A percentile compares a stretch with the other conserved stretches of the same genome.
Evolutionary conservation across 495 filamentous ascomycete genomes (phyloP).

Genomic region (Aspergillus olivimuriae): DNA sequence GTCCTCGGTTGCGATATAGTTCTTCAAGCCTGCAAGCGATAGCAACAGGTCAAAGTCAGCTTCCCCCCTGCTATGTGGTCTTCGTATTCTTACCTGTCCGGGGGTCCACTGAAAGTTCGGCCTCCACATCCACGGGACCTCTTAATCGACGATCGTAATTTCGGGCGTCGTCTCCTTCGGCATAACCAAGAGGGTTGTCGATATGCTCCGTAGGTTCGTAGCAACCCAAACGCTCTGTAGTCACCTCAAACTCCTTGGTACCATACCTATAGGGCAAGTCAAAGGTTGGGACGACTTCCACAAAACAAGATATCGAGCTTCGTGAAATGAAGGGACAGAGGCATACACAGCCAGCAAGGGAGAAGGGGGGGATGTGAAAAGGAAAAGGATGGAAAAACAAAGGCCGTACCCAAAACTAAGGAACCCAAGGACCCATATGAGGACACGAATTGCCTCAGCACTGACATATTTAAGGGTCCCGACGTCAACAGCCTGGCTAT

Average conservation of each 20-base stretch:
- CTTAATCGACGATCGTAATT: constrained; percentile 72
- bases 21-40: constrained; percentile 61
- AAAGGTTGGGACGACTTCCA: constrained; percentile 39
- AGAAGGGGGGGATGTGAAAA: too few relatives aligned
- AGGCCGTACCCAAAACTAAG: constrained; percentile 43
- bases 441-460: constrained; percentile 79
- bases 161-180: constrained; percentile 79
- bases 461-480: constrained; percentile 84
- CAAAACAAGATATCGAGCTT: constrained; percentile 27
- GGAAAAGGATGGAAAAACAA: too few relatives aligned
- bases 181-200: constrained; percentile 74
- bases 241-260: constrained; percentile 90
- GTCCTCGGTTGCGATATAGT: constrained; percentile 81
- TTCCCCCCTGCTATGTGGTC: background rate
- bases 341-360: too few relatives aligned
- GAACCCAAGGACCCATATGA: constrained; percentile 60
- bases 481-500: constrained; percentile 62
- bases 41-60: background rate
- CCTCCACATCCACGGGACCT: constrained; percentile 70
- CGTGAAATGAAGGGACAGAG: too few relatives aligned
- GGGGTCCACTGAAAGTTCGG: constrained; percentile 70
- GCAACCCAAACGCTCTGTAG: constrained; percentile 76
- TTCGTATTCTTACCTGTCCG: constrained; percentile 42
- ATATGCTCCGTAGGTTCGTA: constrained; percentile 88
- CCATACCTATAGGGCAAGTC: constrained; percentile 50